phyloP scores from a whole-genome alignment of 371 early-diverging fungal species.

The Lichtheimia ramosa region DNA sequence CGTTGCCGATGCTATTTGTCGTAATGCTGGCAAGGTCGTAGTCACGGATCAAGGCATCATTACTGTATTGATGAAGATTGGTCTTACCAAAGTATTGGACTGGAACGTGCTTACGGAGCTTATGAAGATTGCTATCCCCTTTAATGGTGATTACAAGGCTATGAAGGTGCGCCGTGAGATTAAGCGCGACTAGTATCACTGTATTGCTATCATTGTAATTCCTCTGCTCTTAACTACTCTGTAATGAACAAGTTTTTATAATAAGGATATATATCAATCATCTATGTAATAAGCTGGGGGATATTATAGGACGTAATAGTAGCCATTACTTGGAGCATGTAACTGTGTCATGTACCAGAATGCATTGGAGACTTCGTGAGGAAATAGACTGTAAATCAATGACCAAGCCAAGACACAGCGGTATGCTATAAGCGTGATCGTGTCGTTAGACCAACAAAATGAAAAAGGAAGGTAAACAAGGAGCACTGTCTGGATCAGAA shows the following conservation, averaged over 20 bases:
- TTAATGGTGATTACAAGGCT: slow-evolving; percentile 54
- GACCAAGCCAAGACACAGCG: slow-evolving; percentile 23
- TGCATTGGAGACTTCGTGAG: slow-evolving; percentile 15
- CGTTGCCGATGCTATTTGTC: slow-evolving; percentile 58
- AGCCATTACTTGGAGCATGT: neutral
- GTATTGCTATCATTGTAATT: no score
- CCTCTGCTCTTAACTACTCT: no score
- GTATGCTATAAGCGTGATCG: slow-evolving; percentile 11
- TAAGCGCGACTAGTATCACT: slow-evolving; percentile 12
- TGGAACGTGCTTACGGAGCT: slow-evolving; percentile 57
- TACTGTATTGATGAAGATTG: slow-evolving; percentile 53
- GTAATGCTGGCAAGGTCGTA: slow-evolving; percentile 57
- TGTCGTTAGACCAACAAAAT: slow-evolving; percentile 2
- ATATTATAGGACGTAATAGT: neutral
- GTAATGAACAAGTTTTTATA: no score
- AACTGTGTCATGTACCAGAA: slow-evolving; percentile 8
- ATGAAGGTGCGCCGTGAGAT: slow-evolving; percentile 43
- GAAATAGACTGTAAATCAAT: slow-evolving; percentile 19
- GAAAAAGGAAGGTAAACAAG: slow-evolving; percentile 18
- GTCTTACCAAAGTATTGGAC: slow-evolving; percentile 41
- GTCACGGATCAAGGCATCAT: slow-evolving; percentile 61
- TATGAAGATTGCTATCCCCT: slow-evolving; percentile 47
- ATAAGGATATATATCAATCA: no score
- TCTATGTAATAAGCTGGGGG: no score
- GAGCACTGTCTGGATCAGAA: slow-evolving; percentile 13